Evolutionary conservation across 805 yeast genomes (phyloP), one percentile per base, ranked within the genome.

Genomic region (Teunomyces lycoperdinae): DNA sequence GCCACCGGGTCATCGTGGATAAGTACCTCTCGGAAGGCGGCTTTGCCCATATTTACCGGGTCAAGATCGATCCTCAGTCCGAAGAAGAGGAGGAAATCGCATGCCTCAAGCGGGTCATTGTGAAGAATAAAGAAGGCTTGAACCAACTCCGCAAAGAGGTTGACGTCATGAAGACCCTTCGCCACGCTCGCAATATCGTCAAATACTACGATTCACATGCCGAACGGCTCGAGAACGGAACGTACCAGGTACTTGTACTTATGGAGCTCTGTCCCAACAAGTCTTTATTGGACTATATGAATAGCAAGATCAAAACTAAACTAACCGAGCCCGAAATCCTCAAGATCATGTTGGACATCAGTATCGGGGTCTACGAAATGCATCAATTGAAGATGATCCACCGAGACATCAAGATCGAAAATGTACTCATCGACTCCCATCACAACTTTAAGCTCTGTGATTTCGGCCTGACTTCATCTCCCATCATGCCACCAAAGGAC

Each of bases 221-320:
- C 1, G 81, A 85, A 38, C 71, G 88, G 47, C 59, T 79, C 28
- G 71, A 68, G 2, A 63, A 72, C 43, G 72, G 78, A 1, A 60
- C 76, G 0, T 94, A 89, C 64, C 98, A 92, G 67, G 97, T 94
- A 7, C 73, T 92, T 47, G 81, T 92, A 38, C 73, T 92, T 54
- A 94, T 92, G 98, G 99, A 92, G 65, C 79, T 85, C 57, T 92
- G 99, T 63, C 85, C 96, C 9, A 87, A 87, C 63, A 80, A 86
- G 53, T 89, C 96, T 13, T 78, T 96, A 42, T 75, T 92, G 51
- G 97, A 94, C 62, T 91, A 78, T 61, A 91, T 92, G 98, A 94
- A 92, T 67, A 78, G 85, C 14, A 77, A 91, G 45, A 77, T 92
- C 48, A 81, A 87, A 52, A 85, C 89, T 9, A 92, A 91, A 62